Base-by-base conservation (phyloP, 768 basidiomycete genomes). In the Suillus americanus region DNA sequence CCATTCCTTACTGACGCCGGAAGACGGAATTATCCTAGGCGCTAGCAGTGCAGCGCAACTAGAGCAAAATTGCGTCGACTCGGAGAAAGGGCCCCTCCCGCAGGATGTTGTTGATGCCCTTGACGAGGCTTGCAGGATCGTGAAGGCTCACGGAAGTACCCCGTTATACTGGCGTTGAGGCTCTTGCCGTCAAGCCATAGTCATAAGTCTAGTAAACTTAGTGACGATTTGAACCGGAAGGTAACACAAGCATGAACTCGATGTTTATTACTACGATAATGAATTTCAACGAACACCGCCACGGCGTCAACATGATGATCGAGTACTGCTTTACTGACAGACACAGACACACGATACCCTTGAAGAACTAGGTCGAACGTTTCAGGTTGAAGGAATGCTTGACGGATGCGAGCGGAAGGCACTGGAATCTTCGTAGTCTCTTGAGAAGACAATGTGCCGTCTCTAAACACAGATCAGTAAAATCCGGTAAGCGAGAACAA, bases 11-110 rank as follows among this genome's bases (percentile, higher is more conserved):
- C 69, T 88, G 57, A 79, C 68, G 38, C 73, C 74, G 1, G 59
- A 65, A 33, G 84, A 85, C 62, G 85, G 83, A 2, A 71, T 85
- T 14, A 82, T 85, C 61, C 68, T 85, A 6, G 85, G 83, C 3
- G 83, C 83, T 6, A 81, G 79, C 68, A 81, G 79, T n/a, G 75
- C 72, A 5, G 73, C 68, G 2, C 84, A 85, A 67, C 64, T 85
- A 59, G 71, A 80, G 66, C 74, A 79, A 65, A 84, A 85, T 64
- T 76, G 80, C 55, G 71, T 74, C 55, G 80, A 83, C 64, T 78
- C 77, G 56, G 83, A 79, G 67, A 84, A 85, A 71, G 85, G 86
- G 0, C 84, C 85, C 0, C 76, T 87, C 38, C 83, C 85, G 3
- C 78, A 84, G 45, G 84, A 82, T 35, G 79, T 88, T 1, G 74